A percentile compares a stretch with the other conserved stretches of the same genome.
These are phyloP conservation scores for Tritrichomonas foetus DNA, from an alignment of 208 protist genomes.

Conservation along the genomic window DNA sequence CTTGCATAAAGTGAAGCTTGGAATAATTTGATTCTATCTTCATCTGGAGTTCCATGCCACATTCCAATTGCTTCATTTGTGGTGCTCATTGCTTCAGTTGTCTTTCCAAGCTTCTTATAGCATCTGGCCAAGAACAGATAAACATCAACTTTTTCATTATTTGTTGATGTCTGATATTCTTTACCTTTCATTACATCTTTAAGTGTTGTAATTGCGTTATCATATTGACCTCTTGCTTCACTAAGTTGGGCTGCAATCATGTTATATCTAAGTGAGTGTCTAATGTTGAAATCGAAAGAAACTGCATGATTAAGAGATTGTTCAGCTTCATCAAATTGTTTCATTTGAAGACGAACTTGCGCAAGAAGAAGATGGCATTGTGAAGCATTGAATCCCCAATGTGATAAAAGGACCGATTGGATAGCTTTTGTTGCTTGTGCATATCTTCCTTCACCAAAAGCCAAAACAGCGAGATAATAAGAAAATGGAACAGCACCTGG, in stretches of 20 bases:
- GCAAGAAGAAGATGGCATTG: constrained; percentile 29
- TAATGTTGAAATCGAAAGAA: background rate
- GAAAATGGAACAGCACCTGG: background rate
- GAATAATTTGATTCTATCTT: background rate
- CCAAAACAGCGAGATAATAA: background rate
- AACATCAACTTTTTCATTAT: background rate
- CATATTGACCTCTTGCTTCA: background rate
- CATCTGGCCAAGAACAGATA: background rate
- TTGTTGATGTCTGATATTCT: background rate
- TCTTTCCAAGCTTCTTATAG: background rate
- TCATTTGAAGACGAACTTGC: constrained; percentile 16
- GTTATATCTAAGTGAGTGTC: background rate
- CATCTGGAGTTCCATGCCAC: background rate
- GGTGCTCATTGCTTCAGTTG: background rate
- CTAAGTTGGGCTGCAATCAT: background rate
- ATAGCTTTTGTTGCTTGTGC: background rate
- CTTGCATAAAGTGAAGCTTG: background rate
- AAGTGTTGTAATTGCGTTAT: background rate
- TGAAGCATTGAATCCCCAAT: constrained; percentile 33
- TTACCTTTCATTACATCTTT: background rate
- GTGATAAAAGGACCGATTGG: background rate
- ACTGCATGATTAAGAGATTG: background rate
- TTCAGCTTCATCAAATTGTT: constrained; percentile 35
- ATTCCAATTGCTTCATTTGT: background rate
- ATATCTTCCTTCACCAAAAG: constrained; percentile 20